Base-by-base conservation (phyloP, 2,329 filamentous ascomycete genomes). In the Immersiporthe knoxdaviesiana region DNA sequence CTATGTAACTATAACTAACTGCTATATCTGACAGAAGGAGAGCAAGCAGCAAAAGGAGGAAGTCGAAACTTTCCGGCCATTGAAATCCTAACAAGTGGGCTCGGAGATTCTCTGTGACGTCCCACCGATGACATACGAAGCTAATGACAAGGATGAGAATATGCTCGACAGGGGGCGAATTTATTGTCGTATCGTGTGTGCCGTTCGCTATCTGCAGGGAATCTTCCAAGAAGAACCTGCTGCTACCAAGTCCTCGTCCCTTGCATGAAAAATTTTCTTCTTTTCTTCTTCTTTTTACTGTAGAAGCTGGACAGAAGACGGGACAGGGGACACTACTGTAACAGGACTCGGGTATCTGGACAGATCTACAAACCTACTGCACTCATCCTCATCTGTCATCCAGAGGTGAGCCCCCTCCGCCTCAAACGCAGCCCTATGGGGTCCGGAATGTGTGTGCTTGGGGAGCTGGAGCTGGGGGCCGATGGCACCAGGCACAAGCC, bases 61-160 rank as follows among this genome's bases (percentile, higher is more conserved):
- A 11, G 44, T 47, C 16, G 44, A 47, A 47, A 47, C 18, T 47
- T 47, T 47, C 24, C 10, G 50, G 24, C 12, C 50, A 58, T 58
- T 58, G 56, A 59, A 59, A 59, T 21, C 21, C 56, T 59, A 59
- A 35, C 56, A 59, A 59, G 56, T 59, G 56, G 56, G 16, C 32
- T 59, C 56, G 32, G 52, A 59, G 56, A 59, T 59, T 59, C 56
- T 59, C 6, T 56, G 27, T 14, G 52, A 27, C 50, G 27, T 10
- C 12, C 24, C 18, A 37, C 56, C 32, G 56, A 37, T 37, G 56
- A 21, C 30, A 59, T 35, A 35, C 56, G 56, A 59, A 8, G 32
- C 30, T 37, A 21, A 35, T n/a, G 56, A 59, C 56, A 59, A 30
- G 52, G 52, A 56, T 56, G 11, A 27, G 54, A 24, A 16, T 10